A percentile compares a stretch with the other conserved stretches of the same genome.
Conservation (phyloP, 2,329 filamentous ascomycete species). For the Talaromyces sp. region DNA sequence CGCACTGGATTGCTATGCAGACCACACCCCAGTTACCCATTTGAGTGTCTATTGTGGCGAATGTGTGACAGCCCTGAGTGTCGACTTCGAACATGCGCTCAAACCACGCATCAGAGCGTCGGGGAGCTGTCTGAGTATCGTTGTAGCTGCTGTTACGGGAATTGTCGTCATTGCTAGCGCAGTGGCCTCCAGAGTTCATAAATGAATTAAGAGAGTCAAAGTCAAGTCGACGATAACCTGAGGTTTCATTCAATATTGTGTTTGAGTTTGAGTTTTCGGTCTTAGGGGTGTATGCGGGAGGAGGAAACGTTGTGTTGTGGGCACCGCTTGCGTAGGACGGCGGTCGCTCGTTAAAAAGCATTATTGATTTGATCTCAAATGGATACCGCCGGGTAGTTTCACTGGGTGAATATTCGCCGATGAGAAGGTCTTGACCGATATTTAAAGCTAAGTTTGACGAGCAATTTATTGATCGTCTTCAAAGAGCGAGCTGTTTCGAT, state of each 20-base stretch:
- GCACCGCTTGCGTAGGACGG: not conserved
- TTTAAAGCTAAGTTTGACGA: not conserved
- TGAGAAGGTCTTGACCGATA: not conserved
- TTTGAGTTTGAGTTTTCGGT: not conserved
- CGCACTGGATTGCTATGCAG: not conserved
- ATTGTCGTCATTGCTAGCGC: not conserved
- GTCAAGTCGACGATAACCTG: not conserved
- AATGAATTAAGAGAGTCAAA: not conserved
- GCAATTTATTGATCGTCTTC: not conserved
- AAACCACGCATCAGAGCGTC: not conserved
- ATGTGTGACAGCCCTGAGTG: not conserved
- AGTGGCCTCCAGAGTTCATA: not conserved
- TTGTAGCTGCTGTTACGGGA: not conserved
- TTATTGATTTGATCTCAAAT: not conserved
- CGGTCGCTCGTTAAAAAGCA: not conserved
- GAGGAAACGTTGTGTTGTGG: not conserved
- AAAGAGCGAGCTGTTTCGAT: not conserved
- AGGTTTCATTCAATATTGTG: not conserved
- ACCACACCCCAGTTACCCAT: not conserved
- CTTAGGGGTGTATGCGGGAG: not conserved
- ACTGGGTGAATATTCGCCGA: not conserved
- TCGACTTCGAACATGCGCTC: not conserved
- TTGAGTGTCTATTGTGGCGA: not conserved
- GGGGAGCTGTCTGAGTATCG: not conserved
- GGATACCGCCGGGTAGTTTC: not conserved